Evolutionary conservation across 2,329 filamentous ascomycete genomes (phyloP).

Genomic region (Metarhizium anisopliae): DNA sequence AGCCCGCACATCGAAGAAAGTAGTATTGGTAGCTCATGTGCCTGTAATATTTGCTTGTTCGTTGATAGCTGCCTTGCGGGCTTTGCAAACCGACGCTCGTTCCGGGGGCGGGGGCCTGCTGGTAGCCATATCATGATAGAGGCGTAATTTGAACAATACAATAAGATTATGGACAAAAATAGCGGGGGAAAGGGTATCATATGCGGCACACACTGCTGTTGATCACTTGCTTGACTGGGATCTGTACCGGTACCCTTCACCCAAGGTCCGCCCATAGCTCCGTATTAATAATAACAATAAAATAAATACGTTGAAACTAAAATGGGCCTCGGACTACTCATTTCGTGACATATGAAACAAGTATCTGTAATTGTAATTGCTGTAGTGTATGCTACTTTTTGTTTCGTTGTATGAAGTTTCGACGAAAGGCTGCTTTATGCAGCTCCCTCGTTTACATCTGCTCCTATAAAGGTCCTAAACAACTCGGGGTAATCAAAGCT

Average conservation of each 20-base stretch:
- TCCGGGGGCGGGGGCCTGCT: neutral
- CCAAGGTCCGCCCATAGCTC: neutral
- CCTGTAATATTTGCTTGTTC: too few relatives aligned
- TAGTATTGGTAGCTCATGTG: too few relatives aligned
- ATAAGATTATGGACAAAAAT: neutral
- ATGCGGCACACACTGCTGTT: neutral
- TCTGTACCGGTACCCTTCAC: neutral
- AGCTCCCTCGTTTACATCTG: neutral
- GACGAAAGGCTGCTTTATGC: neutral
- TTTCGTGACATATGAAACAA: neutral
- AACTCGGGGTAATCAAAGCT: neutral
- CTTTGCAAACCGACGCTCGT: too few relatives aligned
- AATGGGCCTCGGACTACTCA: neutral
- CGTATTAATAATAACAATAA: neutral
- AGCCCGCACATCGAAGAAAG: too few relatives aligned
- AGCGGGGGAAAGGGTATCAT: neutral
- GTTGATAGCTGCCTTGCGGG: too few relatives aligned
- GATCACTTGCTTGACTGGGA: neutral
- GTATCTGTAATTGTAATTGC: too few relatives aligned
- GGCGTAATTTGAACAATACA: neutral
- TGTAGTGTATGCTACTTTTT: too few relatives aligned
- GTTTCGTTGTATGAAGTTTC: neutral
- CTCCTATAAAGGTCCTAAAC: neutral
- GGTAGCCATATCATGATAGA: neutral
- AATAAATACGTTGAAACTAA: neutral